These are phyloP conservation scores for Alnus rubra DNA, from an alignment of 306 rosid species.

Conservation along the genomic window DNA sequence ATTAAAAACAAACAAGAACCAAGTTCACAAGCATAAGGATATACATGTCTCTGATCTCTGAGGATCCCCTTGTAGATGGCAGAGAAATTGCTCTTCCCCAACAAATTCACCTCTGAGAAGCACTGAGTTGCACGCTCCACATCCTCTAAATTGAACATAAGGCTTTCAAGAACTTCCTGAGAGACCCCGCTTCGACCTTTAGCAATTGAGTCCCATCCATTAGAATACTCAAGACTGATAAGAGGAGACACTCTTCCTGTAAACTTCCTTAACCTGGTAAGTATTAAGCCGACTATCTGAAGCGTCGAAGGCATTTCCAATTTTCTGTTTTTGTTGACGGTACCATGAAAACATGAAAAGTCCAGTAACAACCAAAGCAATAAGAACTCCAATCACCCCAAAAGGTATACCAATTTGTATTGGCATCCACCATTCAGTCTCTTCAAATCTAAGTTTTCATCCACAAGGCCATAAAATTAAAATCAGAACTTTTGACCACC, in stretches of 20 bases:
- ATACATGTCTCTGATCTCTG: slow-evolving; percentile 35
- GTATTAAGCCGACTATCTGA: slow-evolving; percentile 40
- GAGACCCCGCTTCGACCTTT: slow-evolving; percentile 47
- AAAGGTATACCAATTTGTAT: slow-evolving; percentile 56
- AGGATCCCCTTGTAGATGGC: slow-evolving; percentile 60
- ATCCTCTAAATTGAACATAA: slow-evolving; percentile 52
- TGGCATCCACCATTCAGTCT: slow-evolving; percentile 57
- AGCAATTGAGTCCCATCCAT: slow-evolving; percentile 53
- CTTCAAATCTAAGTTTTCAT: slow-evolving; percentile 49
- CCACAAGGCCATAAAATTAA: slow-evolving; percentile 9
- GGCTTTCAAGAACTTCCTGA: slow-evolving; percentile 50
- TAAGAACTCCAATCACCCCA: slow-evolving; percentile 48
- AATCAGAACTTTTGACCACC: slow-evolving; percentile 4
- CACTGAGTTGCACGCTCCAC: slow-evolving; percentile 55
- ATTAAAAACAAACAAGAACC: too few species aligned
- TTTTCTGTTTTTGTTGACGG: slow-evolving; percentile 43
- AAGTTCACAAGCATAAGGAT: too few species aligned
- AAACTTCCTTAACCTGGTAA: slow-evolving; percentile 40
- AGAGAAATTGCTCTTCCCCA: slow-evolving; percentile 60
- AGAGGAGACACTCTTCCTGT: slow-evolving; percentile 45
- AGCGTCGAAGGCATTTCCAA: slow-evolving; percentile 39
- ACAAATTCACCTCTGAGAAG: slow-evolving; percentile 54
- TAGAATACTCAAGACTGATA: slow-evolving; percentile 55
- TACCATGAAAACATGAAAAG: slow-evolving; percentile 37
- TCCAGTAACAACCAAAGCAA: slow-evolving; percentile 35